phyloP scores from a whole-genome alignment of 495 filamentous ascomycete species.

The Xylona heveae region DNA sequence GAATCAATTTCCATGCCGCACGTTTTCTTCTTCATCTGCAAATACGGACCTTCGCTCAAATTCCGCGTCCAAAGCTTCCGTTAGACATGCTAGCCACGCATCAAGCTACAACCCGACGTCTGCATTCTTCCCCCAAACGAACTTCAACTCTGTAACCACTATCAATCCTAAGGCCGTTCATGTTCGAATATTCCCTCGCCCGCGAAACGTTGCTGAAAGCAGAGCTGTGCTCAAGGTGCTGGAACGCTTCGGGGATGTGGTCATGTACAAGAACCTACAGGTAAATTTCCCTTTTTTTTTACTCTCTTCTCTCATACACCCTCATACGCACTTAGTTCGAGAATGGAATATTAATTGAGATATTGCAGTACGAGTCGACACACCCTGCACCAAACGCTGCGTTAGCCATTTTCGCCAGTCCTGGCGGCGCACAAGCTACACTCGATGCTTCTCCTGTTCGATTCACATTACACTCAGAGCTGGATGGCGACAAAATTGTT shows the following conservation, averaged over 20 bases:
- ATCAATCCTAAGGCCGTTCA: too few species aligned
- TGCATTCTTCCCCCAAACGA: too few species aligned
- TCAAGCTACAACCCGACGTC: too few species aligned
- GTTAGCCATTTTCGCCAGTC: slow-evolving; percentile 19
- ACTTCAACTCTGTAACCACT: too few species aligned
- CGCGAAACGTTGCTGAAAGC: slow-evolving; percentile 44
- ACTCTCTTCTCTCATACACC: neutral
- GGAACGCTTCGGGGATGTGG: slow-evolving; percentile 55
- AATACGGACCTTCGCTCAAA: too few species aligned
- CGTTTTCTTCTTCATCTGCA: too few species aligned
- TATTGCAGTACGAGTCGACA: slow-evolving; percentile 18
- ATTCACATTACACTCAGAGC: too few species aligned
- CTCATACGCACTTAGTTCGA: neutral
- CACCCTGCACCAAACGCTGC: slow-evolving; percentile 14
- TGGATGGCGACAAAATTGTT: too few species aligned
- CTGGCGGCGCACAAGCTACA: slow-evolving; percentile 13
- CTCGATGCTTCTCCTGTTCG: slow-evolving; percentile 20
- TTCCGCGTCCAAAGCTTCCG: too few species aligned
- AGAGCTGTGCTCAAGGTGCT: slow-evolving; percentile 48
- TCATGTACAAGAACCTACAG: slow-evolving; percentile 49
- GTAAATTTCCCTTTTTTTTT: slow-evolving; percentile 19
- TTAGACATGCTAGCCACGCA: too few species aligned
- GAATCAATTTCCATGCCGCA: too few species aligned
- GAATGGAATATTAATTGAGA: slow-evolving; percentile 17
- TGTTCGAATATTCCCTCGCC: slow-evolving; percentile 40